Conservation (phyloP, 2,329 filamentous ascomycete genomes). For the Fragosphaeria purpurea region DNA sequence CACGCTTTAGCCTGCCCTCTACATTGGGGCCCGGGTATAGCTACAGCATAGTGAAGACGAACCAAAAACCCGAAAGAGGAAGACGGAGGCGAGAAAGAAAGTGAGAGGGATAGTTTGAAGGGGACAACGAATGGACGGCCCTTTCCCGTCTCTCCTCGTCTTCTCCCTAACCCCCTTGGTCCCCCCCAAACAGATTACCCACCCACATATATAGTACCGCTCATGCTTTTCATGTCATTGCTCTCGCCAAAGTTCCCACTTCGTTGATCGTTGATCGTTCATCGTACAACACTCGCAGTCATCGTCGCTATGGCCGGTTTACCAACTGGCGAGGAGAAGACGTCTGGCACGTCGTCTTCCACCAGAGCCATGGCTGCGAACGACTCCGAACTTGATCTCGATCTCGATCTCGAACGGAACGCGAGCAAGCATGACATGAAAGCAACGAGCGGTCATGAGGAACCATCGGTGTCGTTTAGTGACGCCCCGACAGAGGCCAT, state of each 20-base stretch:
- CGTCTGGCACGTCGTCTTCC: constrained; percentile 23
- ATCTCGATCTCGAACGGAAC: constrained; percentile 14
- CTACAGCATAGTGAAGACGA: neutral
- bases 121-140: no score
- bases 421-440: constrained; percentile 18
- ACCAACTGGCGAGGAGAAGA: constrained; percentile 15
- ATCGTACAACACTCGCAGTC: no score
- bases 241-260: constrained; percentile 1
- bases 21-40: neutral
- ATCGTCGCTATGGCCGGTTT: constrained; percentile 20
- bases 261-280: constrained; percentile 15
- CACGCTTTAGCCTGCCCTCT: constrained; percentile 9
- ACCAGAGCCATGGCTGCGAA: constrained; percentile 16
- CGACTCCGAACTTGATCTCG: neutral
- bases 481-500: neutral
- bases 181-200: neutral
- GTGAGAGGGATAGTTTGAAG: neutral
- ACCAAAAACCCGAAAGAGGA: neutral
- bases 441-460: constrained; percentile 18
- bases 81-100: neutral
- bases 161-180: no score
- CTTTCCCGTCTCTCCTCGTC: neutral
- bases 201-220: constrained; percentile 17
- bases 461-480: constrained; percentile 12
- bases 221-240: constrained; percentile 4